Evolutionary conservation across 2,329 filamentous ascomycete species (phyloP).

Genomic region (Aureobasidium sp.): DNA sequence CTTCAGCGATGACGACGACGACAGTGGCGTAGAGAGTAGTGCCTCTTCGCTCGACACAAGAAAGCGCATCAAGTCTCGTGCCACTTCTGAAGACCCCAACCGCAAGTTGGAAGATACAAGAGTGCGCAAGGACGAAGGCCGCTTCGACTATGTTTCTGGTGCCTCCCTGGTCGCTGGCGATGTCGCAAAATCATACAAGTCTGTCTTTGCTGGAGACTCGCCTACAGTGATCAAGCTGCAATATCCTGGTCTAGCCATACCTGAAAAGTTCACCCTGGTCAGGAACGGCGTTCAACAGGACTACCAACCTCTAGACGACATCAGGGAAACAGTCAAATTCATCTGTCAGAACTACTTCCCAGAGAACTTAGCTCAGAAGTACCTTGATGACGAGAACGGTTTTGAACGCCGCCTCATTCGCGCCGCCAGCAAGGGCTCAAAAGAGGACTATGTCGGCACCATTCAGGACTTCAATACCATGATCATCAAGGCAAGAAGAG

Average conservation of each 20-base stretch:
- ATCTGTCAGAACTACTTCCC: slow-evolving; percentile 71
- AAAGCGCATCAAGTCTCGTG: slow-evolving; percentile 31
- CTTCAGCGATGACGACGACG: slow-evolving; percentile 27
- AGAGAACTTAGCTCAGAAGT: slow-evolving; percentile 56
- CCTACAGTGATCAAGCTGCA: slow-evolving; percentile 54
- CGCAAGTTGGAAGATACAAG: slow-evolving; percentile 15
- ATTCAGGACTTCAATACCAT: slow-evolving; percentile 71
- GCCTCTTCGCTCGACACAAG: slow-evolving; percentile 28
- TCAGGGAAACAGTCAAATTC: slow-evolving; percentile 51
- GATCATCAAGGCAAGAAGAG: slow-evolving; percentile 57
- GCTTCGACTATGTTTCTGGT: slow-evolving; percentile 35
- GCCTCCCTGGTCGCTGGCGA: slow-evolving; percentile 35
- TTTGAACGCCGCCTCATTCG: slow-evolving; percentile 71
- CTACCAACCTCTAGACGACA: slow-evolving; percentile 55
- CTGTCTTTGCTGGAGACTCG: slow-evolving; percentile 40
- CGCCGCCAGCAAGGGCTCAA: slow-evolving; percentile 58
- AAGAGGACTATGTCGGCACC: slow-evolving; percentile 61
- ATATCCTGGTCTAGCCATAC: slow-evolving; percentile 69
- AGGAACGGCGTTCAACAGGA: slow-evolving; percentile 56
- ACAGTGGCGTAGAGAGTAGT: slow-evolving; percentile 25
- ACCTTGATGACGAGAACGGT: slow-evolving; percentile 66
- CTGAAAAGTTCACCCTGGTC: slow-evolving; percentile 66
- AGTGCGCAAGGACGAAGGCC: slow-evolving; percentile 21
- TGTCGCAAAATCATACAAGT: slow-evolving; percentile 42
- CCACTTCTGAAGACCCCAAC: slow-evolving; percentile 26